phyloP scores from a whole-genome alignment of 2,329 filamentous ascomycete species.

The Epichloe gansuensis region DNA sequence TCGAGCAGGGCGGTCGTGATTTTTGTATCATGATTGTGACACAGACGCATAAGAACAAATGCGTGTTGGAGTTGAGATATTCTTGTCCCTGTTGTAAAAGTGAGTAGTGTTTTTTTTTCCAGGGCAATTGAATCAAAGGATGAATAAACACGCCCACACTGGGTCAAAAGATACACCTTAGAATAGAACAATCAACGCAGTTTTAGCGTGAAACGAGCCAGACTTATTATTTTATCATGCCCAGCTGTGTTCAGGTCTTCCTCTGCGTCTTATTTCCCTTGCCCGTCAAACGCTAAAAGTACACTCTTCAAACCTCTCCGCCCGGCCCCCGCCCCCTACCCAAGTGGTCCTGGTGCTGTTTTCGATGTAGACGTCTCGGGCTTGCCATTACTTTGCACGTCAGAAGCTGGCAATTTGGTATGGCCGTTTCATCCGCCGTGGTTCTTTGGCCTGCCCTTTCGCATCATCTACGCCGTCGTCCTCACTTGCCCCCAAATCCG shows the following conservation, averaged over 20 bases:
- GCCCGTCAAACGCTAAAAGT: not conserved
- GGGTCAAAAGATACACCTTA: not conserved
- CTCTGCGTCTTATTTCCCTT: not conserved
- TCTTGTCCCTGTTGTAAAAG: not conserved
- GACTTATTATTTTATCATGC: not conserved
- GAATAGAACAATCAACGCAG: slow-evolving; percentile 5
- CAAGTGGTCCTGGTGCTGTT: no score
- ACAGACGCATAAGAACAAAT: not conserved
- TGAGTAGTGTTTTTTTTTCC: not conserved
- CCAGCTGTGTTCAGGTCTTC: not conserved
- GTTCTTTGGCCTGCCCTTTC: no score
- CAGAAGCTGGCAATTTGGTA: no score
- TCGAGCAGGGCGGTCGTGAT: slow-evolving; percentile 5
- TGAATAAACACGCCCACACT: not conserved
- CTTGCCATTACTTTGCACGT: not conserved
- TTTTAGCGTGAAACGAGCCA: slow-evolving; percentile 3
- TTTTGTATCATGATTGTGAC: slow-evolving; percentile 7
- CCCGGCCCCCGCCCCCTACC: no score
- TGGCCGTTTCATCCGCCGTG: no score
- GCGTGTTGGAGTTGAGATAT: not conserved
- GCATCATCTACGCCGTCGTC: no score
- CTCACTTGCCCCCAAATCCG: no score
- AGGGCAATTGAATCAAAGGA: not conserved
- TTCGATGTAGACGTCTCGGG: no score
- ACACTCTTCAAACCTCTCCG: no score